phyloP scores from a whole-genome alignment of 139 green algal species.

The Coelastrella sp. region DNA sequence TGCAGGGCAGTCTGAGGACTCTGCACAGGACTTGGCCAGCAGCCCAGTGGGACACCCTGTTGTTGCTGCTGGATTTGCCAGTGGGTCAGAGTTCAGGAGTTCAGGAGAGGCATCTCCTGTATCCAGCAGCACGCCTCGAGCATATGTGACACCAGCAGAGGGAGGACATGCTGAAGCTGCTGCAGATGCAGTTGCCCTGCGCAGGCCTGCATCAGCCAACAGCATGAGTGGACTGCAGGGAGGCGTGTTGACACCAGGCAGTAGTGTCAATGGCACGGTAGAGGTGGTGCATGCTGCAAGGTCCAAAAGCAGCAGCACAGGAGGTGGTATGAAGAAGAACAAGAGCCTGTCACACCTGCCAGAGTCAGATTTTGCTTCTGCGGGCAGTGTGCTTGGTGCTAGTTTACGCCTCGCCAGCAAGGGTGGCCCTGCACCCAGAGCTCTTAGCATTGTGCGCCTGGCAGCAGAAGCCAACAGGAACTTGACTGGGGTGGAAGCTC shows the following conservation, averaged over 20 bases:
- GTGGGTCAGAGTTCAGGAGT: too few relatives aligned
- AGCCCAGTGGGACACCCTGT: too few relatives aligned
- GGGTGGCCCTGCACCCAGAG: neutral
- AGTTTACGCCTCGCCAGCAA: neutral
- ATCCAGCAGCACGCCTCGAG: neutral
- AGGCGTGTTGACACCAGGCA: neutral
- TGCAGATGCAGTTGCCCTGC: neutral
- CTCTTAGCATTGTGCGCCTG: slow-evolving; percentile 25
- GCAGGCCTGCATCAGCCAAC: neutral
- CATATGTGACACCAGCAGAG: neutral
- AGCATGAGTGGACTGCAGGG: neutral
- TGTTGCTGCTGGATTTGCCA: too few relatives aligned
- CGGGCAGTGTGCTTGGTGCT: slow-evolving; percentile 16
- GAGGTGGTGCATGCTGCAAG: neutral
- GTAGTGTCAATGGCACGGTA: neutral
- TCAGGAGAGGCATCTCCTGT: neutral
- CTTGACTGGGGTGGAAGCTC: slow-evolving; percentile 74
- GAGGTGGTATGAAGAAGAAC: neutral
- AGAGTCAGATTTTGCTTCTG: slow-evolving; percentile 11
- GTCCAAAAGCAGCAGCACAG: neutral
- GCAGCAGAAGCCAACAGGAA: slow-evolving; percentile 51
- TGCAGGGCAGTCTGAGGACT: too few relatives aligned
- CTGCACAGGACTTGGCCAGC: neutral
- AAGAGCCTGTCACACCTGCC: neutral
- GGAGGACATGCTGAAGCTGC: neutral